Percentiles rank a stretch among this genome's conserved stretches.
phyloP scores from a whole-genome alignment of 129 eudicot genomes.

The Saposhnikovia divaricata region DNA sequence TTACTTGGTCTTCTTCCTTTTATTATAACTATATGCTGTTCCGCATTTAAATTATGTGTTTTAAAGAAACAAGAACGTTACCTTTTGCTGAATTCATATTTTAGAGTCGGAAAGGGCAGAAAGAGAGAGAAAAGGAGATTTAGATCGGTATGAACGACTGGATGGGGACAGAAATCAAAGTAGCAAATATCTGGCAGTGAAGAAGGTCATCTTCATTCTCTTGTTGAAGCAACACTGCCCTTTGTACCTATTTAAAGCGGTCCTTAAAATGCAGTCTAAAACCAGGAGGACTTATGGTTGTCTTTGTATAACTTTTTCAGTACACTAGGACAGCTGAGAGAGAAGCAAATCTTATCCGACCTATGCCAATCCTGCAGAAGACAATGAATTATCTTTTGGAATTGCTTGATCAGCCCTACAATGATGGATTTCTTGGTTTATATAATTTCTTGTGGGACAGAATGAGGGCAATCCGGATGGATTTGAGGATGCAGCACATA shows the following conservation, averaged over 20 bases:
- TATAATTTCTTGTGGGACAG: conserved; percentile 97
- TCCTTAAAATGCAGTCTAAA: neutral
- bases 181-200: conserved; percentile 72
- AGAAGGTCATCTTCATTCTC: conserved; percentile 45
- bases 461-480: conserved; percentile 98
- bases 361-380: conserved; percentile 77
- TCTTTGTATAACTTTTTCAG: conserved; percentile 35
- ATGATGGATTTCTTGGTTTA: conserved; percentile 72
- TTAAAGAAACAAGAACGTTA: neutral
- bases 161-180: conserved; percentile 92
- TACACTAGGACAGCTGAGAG: conserved; percentile 97
- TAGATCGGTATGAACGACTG: conserved; percentile 89
- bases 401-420: conserved; percentile 73
- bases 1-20: neutral
- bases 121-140: conserved; percentile 98
- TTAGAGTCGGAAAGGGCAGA: conserved; percentile 86
- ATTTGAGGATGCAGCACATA: conserved; percentile 96
- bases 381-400: conserved; percentile 79
- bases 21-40: neutral
- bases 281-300: neutral
- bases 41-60: neutral
- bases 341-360: conserved; percentile 87
- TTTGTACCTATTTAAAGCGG: neutral
- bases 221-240: conserved; percentile 8
- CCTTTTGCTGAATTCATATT: conserved; percentile 12